Base-by-base conservation (phyloP, 441 rosid species). In the Pelargonium myrrhifolium region DNA sequence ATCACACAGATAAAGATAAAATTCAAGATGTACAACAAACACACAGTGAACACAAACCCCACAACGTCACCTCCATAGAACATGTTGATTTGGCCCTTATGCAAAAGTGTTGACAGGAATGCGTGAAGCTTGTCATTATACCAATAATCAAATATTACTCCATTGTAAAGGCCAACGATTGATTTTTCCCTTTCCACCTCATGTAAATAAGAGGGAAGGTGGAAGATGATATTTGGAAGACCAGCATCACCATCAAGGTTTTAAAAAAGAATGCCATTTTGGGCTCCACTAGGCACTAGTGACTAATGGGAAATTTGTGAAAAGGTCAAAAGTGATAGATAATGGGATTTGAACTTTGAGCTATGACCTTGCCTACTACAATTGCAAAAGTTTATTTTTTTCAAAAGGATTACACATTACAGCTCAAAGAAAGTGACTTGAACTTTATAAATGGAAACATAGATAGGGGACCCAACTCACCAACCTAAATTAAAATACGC, bases 381-480 rank as follows among this genome's bases (percentile, higher is more conserved):
- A 2, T 47, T 47, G 53, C 11, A 47, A 47, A n/a, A n/a, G 14
- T 47, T 10, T 47, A 10, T 47, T 47, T 47, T 14, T n/a, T 47
- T 68, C 60, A 12, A 24, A 58, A 73, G 39, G 58, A 68, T 24
- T 63, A 42, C 6, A 28, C 43, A 62, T 40, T 14, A 12, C 12
- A 18, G 31, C 22, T 39, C 9, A 3, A 68, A 76, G 77, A 24
- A 39, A 55, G 58, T 68, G 51, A 69, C 73, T 77, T 65, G 69
- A 69, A 65, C 56, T 24, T 24, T 39, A 42, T 70, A 65, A 55
- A 26, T 74, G 68, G 63, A 3, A 63, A 58, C 61, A 63, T 40
- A 64, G 15, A 65, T 21, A 0, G 10, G 67, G 68, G 72, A 75
- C 77, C 76, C 80, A 59, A 73, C 72, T 70, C 68, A 70, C 73